phyloP scores from a whole-genome alignment of 345 rosid species.

The Acer campestre region DNA sequence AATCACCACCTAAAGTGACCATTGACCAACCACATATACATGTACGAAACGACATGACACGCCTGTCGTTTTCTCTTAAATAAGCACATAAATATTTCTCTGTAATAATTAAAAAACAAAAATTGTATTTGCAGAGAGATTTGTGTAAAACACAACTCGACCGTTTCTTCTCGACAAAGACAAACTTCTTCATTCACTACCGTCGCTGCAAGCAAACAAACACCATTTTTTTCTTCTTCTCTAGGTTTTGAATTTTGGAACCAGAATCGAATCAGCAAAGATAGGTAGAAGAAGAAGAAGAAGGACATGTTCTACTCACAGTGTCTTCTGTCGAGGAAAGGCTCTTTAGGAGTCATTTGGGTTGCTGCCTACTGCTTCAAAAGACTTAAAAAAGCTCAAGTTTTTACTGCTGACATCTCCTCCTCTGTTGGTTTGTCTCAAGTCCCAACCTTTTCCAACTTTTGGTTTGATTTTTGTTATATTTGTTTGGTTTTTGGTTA shows the following conservation, averaged over 20 bases:
- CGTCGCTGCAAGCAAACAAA: neutral
- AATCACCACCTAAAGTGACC: too few relatives aligned
- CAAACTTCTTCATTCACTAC: neutral
- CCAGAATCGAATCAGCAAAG: neutral
- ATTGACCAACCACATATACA: too few relatives aligned
- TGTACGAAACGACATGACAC: too few relatives aligned
- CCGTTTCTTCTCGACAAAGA: neutral
- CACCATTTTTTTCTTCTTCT: neutral
- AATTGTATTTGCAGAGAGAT: too few relatives aligned
- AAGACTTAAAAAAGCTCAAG: constrained; percentile 73
- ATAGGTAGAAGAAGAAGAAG: neutral
- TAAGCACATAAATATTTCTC: neutral
- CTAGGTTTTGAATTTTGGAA: neutral
- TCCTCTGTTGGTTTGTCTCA: constrained; percentile 70
- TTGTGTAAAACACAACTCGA: neutral
- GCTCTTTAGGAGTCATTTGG: constrained; percentile 75
- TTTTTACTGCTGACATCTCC: constrained; percentile 65
- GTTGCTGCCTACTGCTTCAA: constrained; percentile 83
- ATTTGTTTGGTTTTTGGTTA: neutral
- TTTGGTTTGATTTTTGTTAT: neutral
- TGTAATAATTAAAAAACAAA: neutral
- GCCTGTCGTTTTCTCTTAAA: too few relatives aligned
- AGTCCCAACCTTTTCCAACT: constrained; percentile 26
- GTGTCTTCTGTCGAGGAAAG: constrained; percentile 56
- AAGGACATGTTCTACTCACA: constrained; percentile 61